These are phyloP conservation scores for Backusella mclennaniae DNA, from an alignment of 192 early-diverging fungal genomes.

Conservation along the genomic window DNA sequence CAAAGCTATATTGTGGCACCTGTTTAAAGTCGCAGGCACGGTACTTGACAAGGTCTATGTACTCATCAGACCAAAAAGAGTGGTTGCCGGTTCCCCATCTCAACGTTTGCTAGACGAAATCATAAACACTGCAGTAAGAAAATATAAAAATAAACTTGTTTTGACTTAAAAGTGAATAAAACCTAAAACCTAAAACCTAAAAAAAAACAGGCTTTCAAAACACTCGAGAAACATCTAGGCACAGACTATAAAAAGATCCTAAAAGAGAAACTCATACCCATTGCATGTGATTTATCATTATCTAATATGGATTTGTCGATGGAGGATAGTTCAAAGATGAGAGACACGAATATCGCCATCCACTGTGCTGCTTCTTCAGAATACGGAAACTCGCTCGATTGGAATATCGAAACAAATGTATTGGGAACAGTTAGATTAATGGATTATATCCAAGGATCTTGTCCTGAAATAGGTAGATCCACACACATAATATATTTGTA, in stretches of 20 bases:
- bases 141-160: not conserved
- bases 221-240: not conserved
- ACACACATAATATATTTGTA: not conserved
- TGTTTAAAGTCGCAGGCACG: conserved; percentile 34
- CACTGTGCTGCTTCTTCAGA: conserved; percentile 48
- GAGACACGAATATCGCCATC: conserved; percentile 39
- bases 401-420: conserved; percentile 34
- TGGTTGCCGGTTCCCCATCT: conserved; percentile 9
- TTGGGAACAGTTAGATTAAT: conserved; percentile 33
- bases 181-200: conserved; percentile 26
- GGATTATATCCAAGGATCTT: conserved; percentile 27
- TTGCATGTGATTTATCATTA: conserved; percentile 42
- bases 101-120: conserved; percentile 13
- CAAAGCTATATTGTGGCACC: conserved; percentile 47
- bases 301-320: conserved; percentile 39
- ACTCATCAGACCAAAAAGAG: conserved; percentile 23
- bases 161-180: conserved; percentile 11
- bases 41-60: conserved; percentile 30
- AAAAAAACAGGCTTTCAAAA: conserved; percentile 26
- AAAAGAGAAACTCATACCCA: conserved; percentile 41
- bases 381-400: conserved; percentile 44
- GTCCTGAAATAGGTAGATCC: conserved; percentile 17
- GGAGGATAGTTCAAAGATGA: conserved; percentile 32
- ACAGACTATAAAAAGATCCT: not conserved
- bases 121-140: not conserved